Evolutionary conservation across 1,284 basidiomycete genomes (phyloP).

Genomic region (Somion occarium): DNA sequence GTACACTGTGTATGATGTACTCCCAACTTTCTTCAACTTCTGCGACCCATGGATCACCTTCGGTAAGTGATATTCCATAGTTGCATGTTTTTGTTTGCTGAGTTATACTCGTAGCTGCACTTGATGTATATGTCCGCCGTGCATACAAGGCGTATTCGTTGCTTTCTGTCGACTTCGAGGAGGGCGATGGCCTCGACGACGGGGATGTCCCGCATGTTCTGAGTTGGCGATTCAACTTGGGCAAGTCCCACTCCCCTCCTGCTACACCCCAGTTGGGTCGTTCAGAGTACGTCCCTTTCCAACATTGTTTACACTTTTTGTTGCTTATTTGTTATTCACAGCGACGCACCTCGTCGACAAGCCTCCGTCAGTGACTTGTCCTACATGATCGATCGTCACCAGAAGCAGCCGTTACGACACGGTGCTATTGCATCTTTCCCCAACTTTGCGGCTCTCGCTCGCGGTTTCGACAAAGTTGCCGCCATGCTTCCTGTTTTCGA

Average conservation of each 20-base stretch:
- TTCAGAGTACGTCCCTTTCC: constrained; percentile 44
- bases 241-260: constrained; percentile 79
- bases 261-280: constrained; percentile 73
- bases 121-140: constrained; percentile 94
- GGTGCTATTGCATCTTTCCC: constrained; percentile 91
- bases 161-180: constrained; percentile 90
- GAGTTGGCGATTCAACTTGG: constrained; percentile 93
- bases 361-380: constrained; percentile 93
- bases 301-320: constrained; percentile 15
- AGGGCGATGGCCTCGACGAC: constrained; percentile 76
- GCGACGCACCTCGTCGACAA: constrained; percentile 48
- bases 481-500: constrained; percentile 72
- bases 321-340: constrained; percentile 13
- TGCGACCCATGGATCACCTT: constrained; percentile 81
- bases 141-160: constrained; percentile 96
- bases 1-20: constrained; percentile 96
- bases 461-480: constrained; percentile 72
- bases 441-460: constrained; percentile 64
- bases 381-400: constrained; percentile 80
- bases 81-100: constrained; percentile 4
- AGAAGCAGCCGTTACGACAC: constrained; percentile 82
- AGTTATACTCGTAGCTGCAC: constrained; percentile 59
- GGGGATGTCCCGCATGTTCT: constrained; percentile 77
- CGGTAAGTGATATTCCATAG: constrained; percentile 42
- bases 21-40: constrained; percentile 94